Percentiles rank a stretch among this genome's conserved stretches.
Evolutionary conservation across 176 grass and related monocot species (phyloP).

Genomic region (Eragrostis curvula): DNA sequence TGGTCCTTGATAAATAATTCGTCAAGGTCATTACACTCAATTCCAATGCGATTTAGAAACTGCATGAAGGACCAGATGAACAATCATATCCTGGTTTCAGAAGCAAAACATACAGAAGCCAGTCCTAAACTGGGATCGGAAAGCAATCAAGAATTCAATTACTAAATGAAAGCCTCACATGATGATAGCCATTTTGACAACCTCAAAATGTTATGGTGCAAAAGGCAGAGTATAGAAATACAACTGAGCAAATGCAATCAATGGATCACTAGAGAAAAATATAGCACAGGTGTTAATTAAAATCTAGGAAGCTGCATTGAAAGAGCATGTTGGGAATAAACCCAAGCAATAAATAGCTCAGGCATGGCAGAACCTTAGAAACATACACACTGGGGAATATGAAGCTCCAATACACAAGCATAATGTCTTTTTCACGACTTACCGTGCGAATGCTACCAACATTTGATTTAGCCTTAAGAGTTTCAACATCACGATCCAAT

Average conservation of each 20-base stretch:
- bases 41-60: slow-evolving; percentile 80
- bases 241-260: neutral
- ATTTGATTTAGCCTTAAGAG: slow-evolving; percentile 98
- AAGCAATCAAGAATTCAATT: neutral
- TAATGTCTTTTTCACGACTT: slow-evolving; percentile 38
- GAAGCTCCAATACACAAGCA: neutral
- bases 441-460: slow-evolving; percentile 76
- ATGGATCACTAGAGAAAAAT: slow-evolving; percentile 15
- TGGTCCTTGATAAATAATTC: slow-evolving; percentile 94
- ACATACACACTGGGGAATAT: neutral
- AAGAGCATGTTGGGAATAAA: slow-evolving; percentile 17
- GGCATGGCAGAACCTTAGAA: slow-evolving; percentile 10
- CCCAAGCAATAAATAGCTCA: slow-evolving; percentile 10
- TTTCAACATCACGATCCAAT: slow-evolving; percentile 97
- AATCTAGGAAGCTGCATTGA: slow-evolving; percentile 9
- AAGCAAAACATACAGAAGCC: neutral
- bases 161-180: slow-evolving; percentile 2
- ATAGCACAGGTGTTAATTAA: neutral
- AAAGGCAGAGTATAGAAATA: neutral
- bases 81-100: neutral
- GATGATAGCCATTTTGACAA: neutral
- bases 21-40: slow-evolving; percentile 93
- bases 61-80: slow-evolving; percentile 36
- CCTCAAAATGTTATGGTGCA: neutral
- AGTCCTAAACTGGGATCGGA: neutral